Evolutionary conservation across 2,329 filamentous ascomycete species (phyloP).

Genomic region (Aureobasidium sp.): DNA sequence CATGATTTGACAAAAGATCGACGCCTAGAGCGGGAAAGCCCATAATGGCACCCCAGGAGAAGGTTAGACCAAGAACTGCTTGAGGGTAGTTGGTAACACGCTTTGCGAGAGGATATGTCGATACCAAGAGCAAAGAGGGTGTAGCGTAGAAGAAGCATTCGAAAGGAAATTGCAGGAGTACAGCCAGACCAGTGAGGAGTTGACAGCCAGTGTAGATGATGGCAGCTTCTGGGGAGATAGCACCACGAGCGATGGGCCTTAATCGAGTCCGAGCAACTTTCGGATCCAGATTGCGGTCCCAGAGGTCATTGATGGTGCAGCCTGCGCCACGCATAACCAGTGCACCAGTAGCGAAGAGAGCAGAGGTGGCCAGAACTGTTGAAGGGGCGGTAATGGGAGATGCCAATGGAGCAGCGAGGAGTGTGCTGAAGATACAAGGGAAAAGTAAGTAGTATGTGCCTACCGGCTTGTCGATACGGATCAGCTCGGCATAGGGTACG

Average conservation of each 20-base stretch:
- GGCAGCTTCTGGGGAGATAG: constrained; percentile 64
- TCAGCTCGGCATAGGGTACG: constrained; percentile 75
- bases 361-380: constrained; percentile 56
- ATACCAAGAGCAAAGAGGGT: constrained; percentile 67
- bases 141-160: constrained; percentile 70
- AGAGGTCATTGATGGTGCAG: constrained; percentile 84
- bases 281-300: constrained; percentile 81
- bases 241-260: constrained; percentile 73
- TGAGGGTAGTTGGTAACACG: constrained; percentile 84
- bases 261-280: constrained; percentile 69
- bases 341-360: constrained; percentile 67
- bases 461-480: constrained; percentile 72
- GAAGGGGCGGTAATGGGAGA: constrained; percentile 53
- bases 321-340: constrained; percentile 82
- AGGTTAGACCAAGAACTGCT: constrained; percentile 72
- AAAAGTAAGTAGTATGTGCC: constrained; percentile 83
- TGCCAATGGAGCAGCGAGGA: constrained; percentile 67
- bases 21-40: constrained; percentile 78
- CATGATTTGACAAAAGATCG: constrained; percentile 58
- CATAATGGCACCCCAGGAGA: constrained; percentile 85
- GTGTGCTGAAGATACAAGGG: constrained; percentile 76
- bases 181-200: constrained; percentile 62
- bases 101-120: constrained; percentile 75
- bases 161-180: constrained; percentile 69
- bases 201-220: constrained; percentile 69